Evolutionary conservation across 345 rosid genomes (phyloP), one percentile per base, ranked within the genome.

Genomic region (Angophora floribunda): DNA sequence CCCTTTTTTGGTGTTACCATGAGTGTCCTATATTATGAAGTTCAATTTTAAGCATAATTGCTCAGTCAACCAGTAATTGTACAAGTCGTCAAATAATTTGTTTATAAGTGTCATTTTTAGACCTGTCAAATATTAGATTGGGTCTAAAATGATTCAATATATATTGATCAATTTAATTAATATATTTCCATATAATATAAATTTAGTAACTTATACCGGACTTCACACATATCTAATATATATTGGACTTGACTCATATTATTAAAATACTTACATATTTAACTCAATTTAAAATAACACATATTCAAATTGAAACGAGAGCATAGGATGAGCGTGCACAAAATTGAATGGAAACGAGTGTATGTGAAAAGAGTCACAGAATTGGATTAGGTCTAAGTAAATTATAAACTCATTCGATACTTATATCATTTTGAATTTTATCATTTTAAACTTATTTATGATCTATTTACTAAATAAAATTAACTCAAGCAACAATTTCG

Each of bases 341-440:
- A 55, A 5, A 21, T 55, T 0, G 1, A 21, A 11, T 55, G 5
- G 22, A 11, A 4, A 0, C 1, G 9, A 55, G 9, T 19, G 0
- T 7, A 0, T 21, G 0, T 19, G 4, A 19, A 53, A 53, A 0
- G 2, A 55, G 11, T 21, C 2, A 0, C 7, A 55, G 5, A 53
- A 0, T 53, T 53, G 4, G 2, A 0, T 53, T 0, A 7, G 4
- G 0, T 21, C 1, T 22, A 55, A 55, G 0, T 21, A 22, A 55
- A 12, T 55, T 55, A 6, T 22, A 1, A 0, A 53, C 10, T 4
- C 0, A 55, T 21, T 55, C 0, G 21, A 9, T 1, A 9, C 0
- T 55, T 0, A 55, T 55, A 55, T 55, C 21, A 55, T 22, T 55
- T 55, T 55, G 0, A 0, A 22, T 55, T 55, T 55, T 55, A 9